These are phyloP conservation scores for Meyerozyma guilliermondii DNA, from an alignment of 1,139 yeast genomes.

Conservation along the genomic window DNA sequence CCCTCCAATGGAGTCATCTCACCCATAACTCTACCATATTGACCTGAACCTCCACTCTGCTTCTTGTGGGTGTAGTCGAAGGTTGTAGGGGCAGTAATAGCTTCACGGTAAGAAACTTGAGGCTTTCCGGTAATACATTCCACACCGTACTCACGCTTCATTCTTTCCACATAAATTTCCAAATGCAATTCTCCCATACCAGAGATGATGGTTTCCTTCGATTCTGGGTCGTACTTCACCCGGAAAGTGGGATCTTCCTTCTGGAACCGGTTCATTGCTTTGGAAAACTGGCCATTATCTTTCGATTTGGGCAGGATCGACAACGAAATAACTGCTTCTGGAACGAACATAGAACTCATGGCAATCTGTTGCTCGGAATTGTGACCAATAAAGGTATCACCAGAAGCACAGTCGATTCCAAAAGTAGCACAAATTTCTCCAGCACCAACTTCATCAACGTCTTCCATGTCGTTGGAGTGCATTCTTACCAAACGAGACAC, in stretches of 20 bases:
- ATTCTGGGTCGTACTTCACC: conserved; percentile 83
- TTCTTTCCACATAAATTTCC: conserved; percentile 96
- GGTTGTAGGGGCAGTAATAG: conserved; percentile 66
- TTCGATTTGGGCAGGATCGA: conserved; percentile 85
- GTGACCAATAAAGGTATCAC: conserved; percentile 81
- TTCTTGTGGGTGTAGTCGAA: conserved; percentile 96
- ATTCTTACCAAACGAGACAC: conserved; percentile 94
- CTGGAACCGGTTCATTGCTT: conserved; percentile 95
- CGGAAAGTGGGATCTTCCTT: conserved; percentile 98
- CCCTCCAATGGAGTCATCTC: conserved; percentile 62
- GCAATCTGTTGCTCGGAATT: conserved; percentile 75
- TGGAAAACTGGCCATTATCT: conserved; percentile 82
- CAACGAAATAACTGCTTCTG: conserved; percentile 94
- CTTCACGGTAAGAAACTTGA: conserved; percentile 96
- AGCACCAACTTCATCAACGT: conserved; percentile 89
- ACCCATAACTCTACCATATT: conserved; percentile 96
- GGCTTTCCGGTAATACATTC: conserved; percentile 96
- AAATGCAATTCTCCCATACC: conserved; percentile 99
- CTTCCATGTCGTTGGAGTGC: conserved; percentile 99
- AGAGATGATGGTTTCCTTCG: conserved; percentile 92
- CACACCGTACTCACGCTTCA: conserved; percentile 94
- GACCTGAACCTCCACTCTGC: conserved; percentile 99
- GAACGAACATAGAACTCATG: conserved; percentile 97
- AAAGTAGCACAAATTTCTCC: conserved; percentile 99
- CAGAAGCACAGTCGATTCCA: conserved; percentile 99